These are phyloP conservation scores for Globisporangium viniferum DNA, from an alignment of 352 stramenopile species.

Conservation along the genomic window DNA sequence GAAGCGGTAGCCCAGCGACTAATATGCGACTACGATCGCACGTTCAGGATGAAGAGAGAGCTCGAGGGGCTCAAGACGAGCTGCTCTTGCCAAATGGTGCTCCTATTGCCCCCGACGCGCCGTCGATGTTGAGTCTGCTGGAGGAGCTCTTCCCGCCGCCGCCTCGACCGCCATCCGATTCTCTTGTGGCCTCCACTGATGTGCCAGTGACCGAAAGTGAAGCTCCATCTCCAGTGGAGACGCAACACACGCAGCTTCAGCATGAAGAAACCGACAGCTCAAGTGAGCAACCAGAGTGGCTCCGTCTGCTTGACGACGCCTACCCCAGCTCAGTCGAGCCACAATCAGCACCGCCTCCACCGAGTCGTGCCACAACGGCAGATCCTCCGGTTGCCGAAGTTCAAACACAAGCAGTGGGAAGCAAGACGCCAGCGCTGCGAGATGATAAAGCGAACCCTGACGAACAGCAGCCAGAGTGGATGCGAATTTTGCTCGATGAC, in stretches of 20 bases:
- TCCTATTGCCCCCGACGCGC: background rate
- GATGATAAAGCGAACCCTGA: background rate
- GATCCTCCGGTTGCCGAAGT: background rate
- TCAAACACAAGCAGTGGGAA: background rate
- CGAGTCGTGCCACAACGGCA: background rate
- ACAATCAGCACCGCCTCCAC: background rate
- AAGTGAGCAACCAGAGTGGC: background rate
- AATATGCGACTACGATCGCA: background rate
- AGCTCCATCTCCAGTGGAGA: background rate
- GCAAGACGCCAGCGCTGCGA: background rate
- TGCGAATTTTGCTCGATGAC: background rate
- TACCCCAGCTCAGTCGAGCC: background rate
- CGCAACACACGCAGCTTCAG: background rate
- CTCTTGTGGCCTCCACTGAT: background rate
- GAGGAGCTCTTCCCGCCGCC: constrained; percentile 9
- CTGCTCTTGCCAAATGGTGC: background rate
- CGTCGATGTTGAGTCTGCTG: background rate
- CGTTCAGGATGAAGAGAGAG: too few relatives aligned
- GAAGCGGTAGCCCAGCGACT: background rate
- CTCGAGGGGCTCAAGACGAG: background rate
- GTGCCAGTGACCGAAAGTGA: background rate
- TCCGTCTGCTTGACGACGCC: background rate
- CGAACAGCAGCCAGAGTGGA: constrained; percentile 5
- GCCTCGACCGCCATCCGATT: background rate
- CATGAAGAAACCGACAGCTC: background rate